These are phyloP conservation scores for Lachancea quebecensis DNA, from an alignment of 805 yeast genomes.

Conservation along the genomic window DNA sequence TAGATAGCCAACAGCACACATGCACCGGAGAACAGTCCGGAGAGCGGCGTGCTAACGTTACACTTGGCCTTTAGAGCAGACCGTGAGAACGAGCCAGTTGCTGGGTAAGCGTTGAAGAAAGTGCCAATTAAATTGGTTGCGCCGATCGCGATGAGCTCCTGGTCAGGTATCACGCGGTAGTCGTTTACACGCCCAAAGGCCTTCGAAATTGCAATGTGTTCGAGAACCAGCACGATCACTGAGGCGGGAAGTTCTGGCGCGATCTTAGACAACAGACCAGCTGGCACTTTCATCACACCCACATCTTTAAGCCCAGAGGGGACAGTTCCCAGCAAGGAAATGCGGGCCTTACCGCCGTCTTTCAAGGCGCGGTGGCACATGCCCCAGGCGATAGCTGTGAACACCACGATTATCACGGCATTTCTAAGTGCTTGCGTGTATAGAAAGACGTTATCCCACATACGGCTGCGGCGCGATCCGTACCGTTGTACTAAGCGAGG, in stretches of 20 bases:
- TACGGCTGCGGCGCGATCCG: constrained; percentile 13
- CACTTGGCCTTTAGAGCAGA: constrained; percentile 92
- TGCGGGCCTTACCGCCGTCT: constrained; percentile 32
- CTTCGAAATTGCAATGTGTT: constrained; percentile 89
- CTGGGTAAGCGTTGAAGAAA: constrained; percentile 88
- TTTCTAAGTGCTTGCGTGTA: constrained; percentile 71
- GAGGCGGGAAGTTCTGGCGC: constrained; percentile 84
- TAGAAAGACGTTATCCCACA: constrained; percentile 44
- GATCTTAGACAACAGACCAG: constrained; percentile 49
- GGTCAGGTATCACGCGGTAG: constrained; percentile 86
- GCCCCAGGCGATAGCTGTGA: constrained; percentile 79
- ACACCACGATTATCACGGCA: constrained; percentile 73
- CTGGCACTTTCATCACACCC: constrained; percentile 63
- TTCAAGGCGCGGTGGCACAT: constrained; percentile 44
- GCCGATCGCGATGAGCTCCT: constrained; percentile 91
- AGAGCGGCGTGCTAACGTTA: constrained; percentile 90
- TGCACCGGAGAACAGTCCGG: constrained; percentile 84
- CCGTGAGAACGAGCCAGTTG: constrained; percentile 93
- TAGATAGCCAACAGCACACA: constrained; percentile 85
- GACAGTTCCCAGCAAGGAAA: constrained; percentile 64
- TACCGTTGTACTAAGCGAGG: constrained; percentile 56
- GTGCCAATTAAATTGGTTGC: constrained; percentile 86
- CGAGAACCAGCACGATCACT: constrained; percentile 71
- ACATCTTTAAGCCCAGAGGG: constrained; percentile 77
- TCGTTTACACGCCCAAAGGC: constrained; percentile 91